Percentiles rank a stretch among this genome's conserved stretches.
Evolutionary conservation across 805 yeast species (phyloP).

Genomic region (Yarrowia sp.): DNA sequence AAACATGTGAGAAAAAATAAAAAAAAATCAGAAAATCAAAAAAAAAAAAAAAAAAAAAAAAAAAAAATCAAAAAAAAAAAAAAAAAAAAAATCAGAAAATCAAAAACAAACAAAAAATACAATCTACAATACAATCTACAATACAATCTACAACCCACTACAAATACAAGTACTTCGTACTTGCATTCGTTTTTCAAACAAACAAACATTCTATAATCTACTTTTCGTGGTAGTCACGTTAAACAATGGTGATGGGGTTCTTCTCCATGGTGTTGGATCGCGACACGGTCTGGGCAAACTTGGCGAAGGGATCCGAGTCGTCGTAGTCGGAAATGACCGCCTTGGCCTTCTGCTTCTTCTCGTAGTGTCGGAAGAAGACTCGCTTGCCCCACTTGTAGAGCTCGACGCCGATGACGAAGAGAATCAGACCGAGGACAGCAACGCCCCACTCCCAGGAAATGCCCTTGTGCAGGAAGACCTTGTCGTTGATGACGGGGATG

Average conservation of each 20-base stretch:
- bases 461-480: slow-evolving; percentile 74
- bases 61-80: too few relatives aligned
- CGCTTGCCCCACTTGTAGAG: slow-evolving; percentile 73
- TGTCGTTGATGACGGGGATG: slow-evolving; percentile 83
- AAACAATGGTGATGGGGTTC: slow-evolving; percentile 31
- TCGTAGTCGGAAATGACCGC: slow-evolving; percentile 72
- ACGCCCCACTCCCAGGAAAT: slow-evolving; percentile 85
- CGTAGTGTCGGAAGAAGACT: slow-evolving; percentile 53
- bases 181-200: too few relatives aligned
- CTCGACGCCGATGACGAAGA: slow-evolving; percentile 69
- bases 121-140: too few relatives aligned
- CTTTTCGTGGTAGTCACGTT: not conserved
- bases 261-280: slow-evolving; percentile 56
- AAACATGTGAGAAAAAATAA: too few relatives aligned
- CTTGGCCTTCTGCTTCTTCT: slow-evolving; percentile 52
- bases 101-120: too few relatives aligned
- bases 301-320: slow-evolving; percentile 66
- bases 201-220: slow-evolving; percentile 22
- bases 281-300: slow-evolving; percentile 62
- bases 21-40: too few relatives aligned
- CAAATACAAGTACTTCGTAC: not conserved
- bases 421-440: slow-evolving; percentile 62
- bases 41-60: too few relatives aligned
- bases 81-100: too few relatives aligned
- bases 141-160: not conserved